Conservation (phyloP, 805 yeast genomes). For the Kluyveromyces starmeri region DNA sequence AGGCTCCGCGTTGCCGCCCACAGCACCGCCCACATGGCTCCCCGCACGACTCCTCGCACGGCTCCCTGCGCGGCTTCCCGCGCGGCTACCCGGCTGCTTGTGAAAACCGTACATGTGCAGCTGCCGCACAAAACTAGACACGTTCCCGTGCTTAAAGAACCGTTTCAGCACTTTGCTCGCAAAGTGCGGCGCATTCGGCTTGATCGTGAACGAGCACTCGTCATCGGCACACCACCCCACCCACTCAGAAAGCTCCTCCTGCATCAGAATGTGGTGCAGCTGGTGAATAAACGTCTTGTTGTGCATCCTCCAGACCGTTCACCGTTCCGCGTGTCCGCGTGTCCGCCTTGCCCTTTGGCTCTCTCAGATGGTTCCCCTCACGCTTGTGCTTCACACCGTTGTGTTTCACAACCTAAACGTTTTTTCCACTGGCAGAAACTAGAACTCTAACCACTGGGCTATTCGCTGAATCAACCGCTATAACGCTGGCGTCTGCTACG, state of each 20-base stretch:
- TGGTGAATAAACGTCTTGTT: constrained; percentile 25
- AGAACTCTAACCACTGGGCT: no score
- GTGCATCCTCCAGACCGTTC: no score
- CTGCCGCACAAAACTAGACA: constrained; percentile 88
- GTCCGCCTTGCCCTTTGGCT: no score
- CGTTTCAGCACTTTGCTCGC: constrained; percentile 37
- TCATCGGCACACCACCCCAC: constrained; percentile 23
- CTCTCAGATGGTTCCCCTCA: no score
- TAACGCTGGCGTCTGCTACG: no score
- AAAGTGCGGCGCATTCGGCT: constrained; percentile 23
- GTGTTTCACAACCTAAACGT: no score
- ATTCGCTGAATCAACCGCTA: no score
- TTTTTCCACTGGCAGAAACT: no score
- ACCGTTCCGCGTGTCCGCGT: no score
- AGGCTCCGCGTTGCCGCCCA: not conserved
- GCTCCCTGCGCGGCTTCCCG: not conserved
- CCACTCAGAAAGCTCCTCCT: constrained; percentile 16
- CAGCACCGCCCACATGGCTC: not conserved
- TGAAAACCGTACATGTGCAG: constrained; percentile 42
- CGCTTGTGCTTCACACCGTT: no score
- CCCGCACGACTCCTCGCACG: not conserved
- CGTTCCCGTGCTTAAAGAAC: constrained; percentile 90
- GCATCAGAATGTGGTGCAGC: constrained; percentile 21
- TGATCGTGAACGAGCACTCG: constrained; percentile 15
- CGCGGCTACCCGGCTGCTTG: constrained; percentile 4